Base-by-base conservation (phyloP, 305 asterid species). In the Petunia hybrid region DNA sequence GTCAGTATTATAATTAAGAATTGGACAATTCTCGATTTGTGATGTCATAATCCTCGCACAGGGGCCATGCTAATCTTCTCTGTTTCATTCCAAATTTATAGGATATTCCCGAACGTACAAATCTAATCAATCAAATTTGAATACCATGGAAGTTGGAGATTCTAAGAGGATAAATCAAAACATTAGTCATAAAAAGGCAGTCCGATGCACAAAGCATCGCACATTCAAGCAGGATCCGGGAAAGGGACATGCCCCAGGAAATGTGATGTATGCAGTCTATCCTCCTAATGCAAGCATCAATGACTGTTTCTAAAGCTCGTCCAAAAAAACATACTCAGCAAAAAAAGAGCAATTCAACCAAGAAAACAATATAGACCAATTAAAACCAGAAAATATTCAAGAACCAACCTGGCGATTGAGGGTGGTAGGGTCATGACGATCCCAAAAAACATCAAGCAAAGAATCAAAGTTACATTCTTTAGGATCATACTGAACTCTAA, bases 361-460 rank as follows among this genome's bases (percentile, higher is more conserved):
- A 5, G 9, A 13, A 81, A 76, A 63, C 45, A 4, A 80, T 81
- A 22, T 10, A 59, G 76, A 62, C 8, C 53, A 35, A 80, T 8
- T 16, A 38, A 55, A 61, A 43, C 2, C 0, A 1, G 35, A 56
- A 13, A 76, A n/a, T 3, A 22, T 10, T 42, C 3, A 4, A 73
- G 77, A 63, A 79, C 43, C 9, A 4, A 94, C 99, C 97, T 91
- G 97, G 60, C 99, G 95, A 89, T 92, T 91, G 82, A 62, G 98
- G 56, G 98, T 95, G 3, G 99, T 95, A 8, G 99, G 99, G 83
- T 94, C 99, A 82, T 94, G 98, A 39, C 93, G 90, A 60, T 91
- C 91, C 99, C 98, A 95, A 86, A 95, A 94, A 61, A 81, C 88
- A 86, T 91, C 95, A 53, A 95, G 97, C 88, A 95, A 82, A 39